Conservation (phyloP, 352 stramenopile species). For the Nothophytophthora sp. region DNA sequence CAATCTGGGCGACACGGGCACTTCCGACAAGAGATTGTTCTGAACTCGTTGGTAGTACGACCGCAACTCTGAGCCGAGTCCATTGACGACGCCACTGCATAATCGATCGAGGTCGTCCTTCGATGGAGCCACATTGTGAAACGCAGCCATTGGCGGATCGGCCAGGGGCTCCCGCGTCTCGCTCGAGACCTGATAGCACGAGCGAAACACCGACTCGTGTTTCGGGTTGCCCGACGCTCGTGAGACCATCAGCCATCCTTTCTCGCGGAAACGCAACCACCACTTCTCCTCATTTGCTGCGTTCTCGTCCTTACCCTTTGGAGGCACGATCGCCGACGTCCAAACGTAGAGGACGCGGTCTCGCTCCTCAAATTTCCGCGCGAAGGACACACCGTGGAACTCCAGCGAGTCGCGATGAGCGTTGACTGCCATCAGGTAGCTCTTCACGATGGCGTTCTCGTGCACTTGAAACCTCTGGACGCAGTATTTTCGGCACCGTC, state of each 20-base stretch:
- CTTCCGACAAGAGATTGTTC: too few species aligned
- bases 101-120: neutral
- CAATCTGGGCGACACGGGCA: too few species aligned
- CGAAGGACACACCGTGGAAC: conserved; percentile 5
- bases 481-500: conserved; percentile 6
- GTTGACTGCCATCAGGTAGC: conserved; percentile 1
- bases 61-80: neutral
- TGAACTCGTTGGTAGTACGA: conserved; percentile 1
- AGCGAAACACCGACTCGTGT: conserved; percentile 1
- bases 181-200: neutral
- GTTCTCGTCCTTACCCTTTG: neutral
- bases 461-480: conserved; percentile 5
- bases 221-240: conserved; percentile 1
- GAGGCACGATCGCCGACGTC: conserved; percentile 8
- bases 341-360: conserved; percentile 9
- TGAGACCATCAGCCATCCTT: conserved; percentile 9
- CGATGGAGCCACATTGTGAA: neutral
- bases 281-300: neutral
- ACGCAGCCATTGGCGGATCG: neutral
- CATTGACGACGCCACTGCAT: conserved; percentile 1
- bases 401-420: neutral
- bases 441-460: conserved; percentile 5
- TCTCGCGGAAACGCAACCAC: conserved; percentile 1
- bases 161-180: too few species aligned
- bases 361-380: conserved; percentile 9